A percentile compares a stretch with the other conserved stretches of the same genome.
These are phyloP conservation scores for Brassica hybrid DNA, from an alignment of 441 rosid species.

Conservation along the genomic window DNA sequence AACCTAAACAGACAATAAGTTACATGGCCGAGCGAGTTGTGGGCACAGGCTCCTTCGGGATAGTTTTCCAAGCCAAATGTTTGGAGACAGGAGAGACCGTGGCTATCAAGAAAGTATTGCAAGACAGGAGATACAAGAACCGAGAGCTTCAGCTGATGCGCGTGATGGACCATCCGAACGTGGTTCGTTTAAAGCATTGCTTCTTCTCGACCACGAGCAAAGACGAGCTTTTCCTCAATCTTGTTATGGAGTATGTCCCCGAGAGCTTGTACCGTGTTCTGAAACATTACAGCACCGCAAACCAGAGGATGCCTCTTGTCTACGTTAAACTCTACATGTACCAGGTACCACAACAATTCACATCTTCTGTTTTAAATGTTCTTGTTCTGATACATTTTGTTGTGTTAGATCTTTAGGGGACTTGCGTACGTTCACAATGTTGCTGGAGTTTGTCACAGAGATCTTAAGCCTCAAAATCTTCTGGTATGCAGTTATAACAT, in stretches of 20 bases:
- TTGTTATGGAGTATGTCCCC: conserved; percentile 98
- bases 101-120: conserved; percentile 95
- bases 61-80: conserved; percentile 97
- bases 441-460: no score
- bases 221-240: conserved; percentile 88
- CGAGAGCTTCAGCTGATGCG: conserved; percentile 96
- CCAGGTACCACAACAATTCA: conserved; percentile 58
- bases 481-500: no score
- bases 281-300: conserved; percentile 82
- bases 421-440: no score
- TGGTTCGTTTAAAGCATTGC: conserved; percentile 88
- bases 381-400: neutral
- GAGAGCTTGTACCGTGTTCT: conserved; percentile 90
- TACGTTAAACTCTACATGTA: conserved; percentile 89
- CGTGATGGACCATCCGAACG: conserved; percentile 94
- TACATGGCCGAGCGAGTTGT: conserved; percentile 99
- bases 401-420: conserved; percentile 60
- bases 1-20: conserved; percentile 97
- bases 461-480: no score
- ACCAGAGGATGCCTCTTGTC: conserved; percentile 89
- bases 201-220: conserved; percentile 94
- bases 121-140: conserved; percentile 92
- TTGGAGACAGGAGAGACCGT: conserved; percentile 97
- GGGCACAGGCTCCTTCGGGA: conserved; percentile 95
- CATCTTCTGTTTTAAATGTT: conserved; percentile 8